Evolutionary conservation across 176 grass and related monocot species (phyloP), one percentile per base, ranked within the genome.

Genomic region (Otatea glauca): DNA sequence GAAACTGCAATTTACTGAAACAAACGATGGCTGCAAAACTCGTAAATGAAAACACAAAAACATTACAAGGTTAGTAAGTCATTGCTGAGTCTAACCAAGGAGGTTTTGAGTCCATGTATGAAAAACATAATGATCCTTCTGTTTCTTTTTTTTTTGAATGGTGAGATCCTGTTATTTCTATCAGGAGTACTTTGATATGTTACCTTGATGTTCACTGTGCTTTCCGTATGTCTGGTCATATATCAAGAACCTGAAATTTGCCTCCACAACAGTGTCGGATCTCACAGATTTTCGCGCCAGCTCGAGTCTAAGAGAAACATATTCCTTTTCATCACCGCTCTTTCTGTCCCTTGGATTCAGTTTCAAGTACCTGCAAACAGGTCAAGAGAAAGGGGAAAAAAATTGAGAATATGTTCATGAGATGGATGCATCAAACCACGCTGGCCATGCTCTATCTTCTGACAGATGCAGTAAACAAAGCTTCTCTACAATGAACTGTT

Each of bases 171-270:
- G 7, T 69, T 42, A 14, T 63, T 47, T 20, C 16, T 61, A 27
- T 43, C 11, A 44, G 75, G 42, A 53, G 6, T 23, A 27, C 20
- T 69, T 60, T 21, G 16, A 24, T 25, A 38, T 68, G 65, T 17
- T 60, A 81, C 78, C 78, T 81, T 59, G 70, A 27, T 68, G 20
- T 74, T 75, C 35, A 48, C 24, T 61, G 73, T 83, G 79, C 17
- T 88, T 83, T 72, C 86, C 80, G 15, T 65, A 53, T 21, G 23
- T 34, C 65, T 83, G 86, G 3, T 88, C 80, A 83, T 83, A 88
- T 51, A 88, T 79, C 56, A 84, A 5, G 12, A 88, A 35, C 7
- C 72, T 88, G 81, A 88, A 84, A 20, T 66, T 72, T 41, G 86
- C 81, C 15, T 56, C 67, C 9, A 88, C 75, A 12, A 79, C 14